A percentile compares a stretch with the other conserved stretches of the same genome.
phyloP scores from a whole-genome alignment of 1,284 basidiomycete species.

The Takashimella koratensis region DNA sequence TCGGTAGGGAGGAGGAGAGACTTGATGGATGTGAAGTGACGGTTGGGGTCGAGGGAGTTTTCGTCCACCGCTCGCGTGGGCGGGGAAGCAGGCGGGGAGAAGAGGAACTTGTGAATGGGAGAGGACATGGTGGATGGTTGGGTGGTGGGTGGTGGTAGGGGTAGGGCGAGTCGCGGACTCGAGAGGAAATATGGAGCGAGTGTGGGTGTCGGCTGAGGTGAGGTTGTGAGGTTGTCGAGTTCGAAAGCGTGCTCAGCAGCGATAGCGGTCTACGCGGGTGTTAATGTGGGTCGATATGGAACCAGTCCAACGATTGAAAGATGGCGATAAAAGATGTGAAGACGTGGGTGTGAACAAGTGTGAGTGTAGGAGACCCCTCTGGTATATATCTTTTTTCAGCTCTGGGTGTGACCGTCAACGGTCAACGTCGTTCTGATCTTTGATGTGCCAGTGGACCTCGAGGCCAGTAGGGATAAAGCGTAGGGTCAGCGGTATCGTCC shows the following conservation, averaged over 20 bases:
- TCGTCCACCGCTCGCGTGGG: conserved; percentile 13
- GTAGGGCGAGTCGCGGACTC: not conserved
- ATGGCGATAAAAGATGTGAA: too few species aligned
- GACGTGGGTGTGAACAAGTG: too few species aligned
- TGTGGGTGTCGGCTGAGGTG: not conserved
- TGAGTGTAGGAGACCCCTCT: too few species aligned
- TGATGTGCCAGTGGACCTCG: too few species aligned
- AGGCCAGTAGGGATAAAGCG: too few species aligned
- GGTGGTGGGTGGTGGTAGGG: not conserved
- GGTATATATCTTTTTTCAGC: too few species aligned
- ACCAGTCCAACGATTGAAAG: not conserved
- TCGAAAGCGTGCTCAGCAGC: not conserved
- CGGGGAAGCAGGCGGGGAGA: conserved; percentile 45
- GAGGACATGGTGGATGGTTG: conserved; percentile 35
- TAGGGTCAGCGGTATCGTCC: too few species aligned
- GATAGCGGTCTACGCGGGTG: not conserved
- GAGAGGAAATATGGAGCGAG: too few species aligned
- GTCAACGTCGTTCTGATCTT: too few species aligned
- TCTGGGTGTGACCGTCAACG: too few species aligned
- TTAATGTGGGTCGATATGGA: too few species aligned
- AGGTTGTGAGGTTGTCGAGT: not conserved
- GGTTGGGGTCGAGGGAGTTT: conserved; percentile 6
- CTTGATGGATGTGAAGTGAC: conserved; percentile 24
- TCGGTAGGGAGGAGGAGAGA: conserved; percentile 22
- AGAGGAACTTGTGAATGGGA: conserved; percentile 43